phyloP scores from a whole-genome alignment of 2,329 filamentous ascomycete species.

The Sporothrix dimorphospora region DNA sequence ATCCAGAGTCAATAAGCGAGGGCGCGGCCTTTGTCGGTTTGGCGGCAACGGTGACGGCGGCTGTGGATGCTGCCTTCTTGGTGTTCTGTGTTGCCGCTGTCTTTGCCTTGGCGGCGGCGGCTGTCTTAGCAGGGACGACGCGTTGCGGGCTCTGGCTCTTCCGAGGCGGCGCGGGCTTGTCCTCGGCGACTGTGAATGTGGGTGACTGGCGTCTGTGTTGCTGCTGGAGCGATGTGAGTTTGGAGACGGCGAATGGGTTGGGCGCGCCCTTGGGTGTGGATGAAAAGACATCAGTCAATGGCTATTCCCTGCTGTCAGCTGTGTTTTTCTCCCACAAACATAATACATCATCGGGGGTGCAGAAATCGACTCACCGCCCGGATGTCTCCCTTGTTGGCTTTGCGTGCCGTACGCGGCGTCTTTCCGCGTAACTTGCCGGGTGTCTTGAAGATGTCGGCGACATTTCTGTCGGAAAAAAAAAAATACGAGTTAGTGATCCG shows the following conservation, averaged over 20 bases:
- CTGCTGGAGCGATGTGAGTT: conserved; percentile 50
- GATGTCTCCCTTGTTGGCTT: conserved; percentile 58
- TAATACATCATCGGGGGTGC: not conserved
- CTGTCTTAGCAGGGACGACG: conserved; percentile 24
- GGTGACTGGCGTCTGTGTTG: conserved; percentile 47
- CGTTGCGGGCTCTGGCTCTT: conserved; percentile 39
- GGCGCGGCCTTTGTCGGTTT: conserved; percentile 36
- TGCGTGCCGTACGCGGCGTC: conserved; percentile 73
- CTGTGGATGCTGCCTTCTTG: conserved; percentile 15
- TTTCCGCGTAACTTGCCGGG: conserved; percentile 82
- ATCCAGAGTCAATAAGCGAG: conserved; percentile 66
- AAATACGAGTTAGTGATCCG: not conserved
- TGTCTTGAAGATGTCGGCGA: conserved; percentile 95
- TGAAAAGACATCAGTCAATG: conserved; percentile 62
- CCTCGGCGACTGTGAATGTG: conserved; percentile 59
- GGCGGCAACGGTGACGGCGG: conserved; percentile 4
- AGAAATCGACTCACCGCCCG: conserved; percentile 61
- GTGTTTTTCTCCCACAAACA: not conserved
- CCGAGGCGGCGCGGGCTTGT: conserved; percentile 42
- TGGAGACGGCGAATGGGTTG: conserved; percentile 55
- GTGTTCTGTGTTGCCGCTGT: not conserved
- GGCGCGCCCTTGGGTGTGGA: conserved; percentile 57
- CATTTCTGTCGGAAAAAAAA: conserved; percentile 63
- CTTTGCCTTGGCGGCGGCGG: conserved; percentile 18
- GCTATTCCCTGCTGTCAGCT: conserved; percentile 45